These are phyloP conservation scores for Cladosporium austrohemisphaericum DNA, from an alignment of 2,329 filamentous ascomycete genomes.

Conservation along the genomic window DNA sequence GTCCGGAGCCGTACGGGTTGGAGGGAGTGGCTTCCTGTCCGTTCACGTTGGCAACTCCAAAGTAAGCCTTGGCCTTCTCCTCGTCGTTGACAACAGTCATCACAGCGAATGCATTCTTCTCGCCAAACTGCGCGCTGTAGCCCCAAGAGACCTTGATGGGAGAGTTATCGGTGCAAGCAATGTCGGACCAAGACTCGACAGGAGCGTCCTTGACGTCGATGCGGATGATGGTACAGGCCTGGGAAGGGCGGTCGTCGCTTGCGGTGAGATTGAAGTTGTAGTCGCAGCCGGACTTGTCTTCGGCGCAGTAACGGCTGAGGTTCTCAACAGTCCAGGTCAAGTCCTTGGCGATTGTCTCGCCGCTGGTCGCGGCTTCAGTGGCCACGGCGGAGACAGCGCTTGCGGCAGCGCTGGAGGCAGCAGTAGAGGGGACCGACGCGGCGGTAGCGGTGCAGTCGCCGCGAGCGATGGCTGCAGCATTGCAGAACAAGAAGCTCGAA, in stretches of 20 bases:
- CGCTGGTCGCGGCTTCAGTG: background rate
- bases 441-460: constrained; percentile 12
- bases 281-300: constrained; percentile 15
- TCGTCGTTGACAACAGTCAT: constrained; percentile 14
- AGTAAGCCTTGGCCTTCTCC: constrained; percentile 16
- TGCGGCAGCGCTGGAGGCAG: background rate
- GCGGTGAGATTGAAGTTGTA: constrained; percentile 18
- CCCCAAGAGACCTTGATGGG: constrained; percentile 16
- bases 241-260: constrained; percentile 13
- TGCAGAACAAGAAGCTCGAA: background rate
- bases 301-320: constrained; percentile 17
- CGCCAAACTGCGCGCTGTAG: constrained; percentile 15
- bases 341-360: constrained; percentile 3
- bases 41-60: constrained; percentile 16
- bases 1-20: constrained; percentile 14
- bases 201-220: constrained; percentile 10
- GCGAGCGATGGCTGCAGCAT: constrained; percentile 6
- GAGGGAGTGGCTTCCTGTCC: constrained; percentile 4
- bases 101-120: constrained; percentile 16
- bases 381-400: background rate
- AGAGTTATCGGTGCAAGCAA: constrained; percentile 11
- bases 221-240: constrained; percentile 16
- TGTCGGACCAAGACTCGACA: constrained; percentile 10
- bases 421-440: background rate
- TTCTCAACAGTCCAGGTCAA: constrained; percentile 17